phyloP scores from a whole-genome alignment of 768 basidiomycete species.

The Rossbeevera mucosa region DNA sequence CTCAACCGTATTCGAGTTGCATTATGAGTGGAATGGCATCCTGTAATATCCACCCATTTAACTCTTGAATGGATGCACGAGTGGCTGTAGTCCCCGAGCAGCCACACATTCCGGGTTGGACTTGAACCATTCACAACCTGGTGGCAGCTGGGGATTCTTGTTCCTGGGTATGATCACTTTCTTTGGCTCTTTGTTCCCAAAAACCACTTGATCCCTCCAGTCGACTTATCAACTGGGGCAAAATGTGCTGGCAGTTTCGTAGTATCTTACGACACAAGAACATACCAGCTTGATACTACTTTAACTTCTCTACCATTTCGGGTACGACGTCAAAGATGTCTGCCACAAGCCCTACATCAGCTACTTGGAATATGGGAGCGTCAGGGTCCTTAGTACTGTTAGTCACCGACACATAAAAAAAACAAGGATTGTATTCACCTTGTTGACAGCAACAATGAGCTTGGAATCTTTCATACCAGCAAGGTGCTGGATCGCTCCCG shows the following conservation, averaged over 20 bases:
- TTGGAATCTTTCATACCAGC: conserved; percentile 99
- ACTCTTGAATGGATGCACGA: too few relatives aligned
- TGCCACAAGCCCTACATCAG: conserved; percentile 90
- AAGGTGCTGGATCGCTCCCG: conserved; percentile 97
- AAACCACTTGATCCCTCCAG: background rate
- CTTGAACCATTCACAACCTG: too few relatives aligned
- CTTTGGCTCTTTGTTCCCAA: background rate
- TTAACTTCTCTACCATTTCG: conserved; percentile 82
- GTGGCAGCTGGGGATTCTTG: too few relatives aligned
- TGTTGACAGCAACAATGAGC: conserved; percentile 96
- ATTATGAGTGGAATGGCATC: too few relatives aligned
- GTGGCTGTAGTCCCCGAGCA: too few relatives aligned
- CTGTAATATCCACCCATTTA: too few relatives aligned
- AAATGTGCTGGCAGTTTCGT: background rate
- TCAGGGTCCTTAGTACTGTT: conserved; percentile 73
- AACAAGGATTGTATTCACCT: conserved; percentile 43
- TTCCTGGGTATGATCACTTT: background rate
- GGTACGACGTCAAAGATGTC: conserved; percentile 93
- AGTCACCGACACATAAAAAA: conserved; percentile 2
- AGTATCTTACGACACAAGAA: conserved; percentile 16
- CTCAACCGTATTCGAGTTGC: too few relatives aligned
- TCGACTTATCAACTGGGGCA: background rate
- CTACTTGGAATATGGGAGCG: conserved; percentile 98
- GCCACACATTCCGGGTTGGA: too few relatives aligned
- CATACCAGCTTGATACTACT: conserved; percentile 34